These are phyloP conservation scores for Clonostachys rhizophaga DNA, from an alignment of 2,329 filamentous ascomycete species.

Conservation along the genomic window DNA sequence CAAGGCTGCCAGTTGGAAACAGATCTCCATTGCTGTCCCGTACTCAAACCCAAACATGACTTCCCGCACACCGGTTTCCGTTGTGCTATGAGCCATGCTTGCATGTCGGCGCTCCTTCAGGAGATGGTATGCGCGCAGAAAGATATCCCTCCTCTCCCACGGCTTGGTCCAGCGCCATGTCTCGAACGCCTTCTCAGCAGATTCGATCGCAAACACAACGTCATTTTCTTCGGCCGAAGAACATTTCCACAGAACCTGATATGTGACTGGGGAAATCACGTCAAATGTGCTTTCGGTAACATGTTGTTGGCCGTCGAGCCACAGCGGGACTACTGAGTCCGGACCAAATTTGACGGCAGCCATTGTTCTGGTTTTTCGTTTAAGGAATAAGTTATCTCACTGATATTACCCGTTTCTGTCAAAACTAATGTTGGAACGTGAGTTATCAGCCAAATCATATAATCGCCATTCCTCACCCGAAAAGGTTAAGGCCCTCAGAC, in stretches of 20 bases:
- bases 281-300: conserved; percentile 41
- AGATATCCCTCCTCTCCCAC: not conserved
- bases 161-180: not conserved
- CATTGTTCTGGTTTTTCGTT: too few species aligned
- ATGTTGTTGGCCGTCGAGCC: too few species aligned
- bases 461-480: too few species aligned
- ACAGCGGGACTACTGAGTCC: too few species aligned
- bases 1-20: not conserved
- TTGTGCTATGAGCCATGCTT: not conserved
- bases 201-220: not conserved
- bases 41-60: not conserved
- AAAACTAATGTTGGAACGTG: too few species aligned
- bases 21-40: not conserved
- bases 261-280: conserved; percentile 51
- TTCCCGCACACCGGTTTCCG: not conserved
- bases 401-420: too few species aligned
- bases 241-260: conserved; percentile 23
- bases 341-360: too few species aligned
- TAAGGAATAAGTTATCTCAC: too few species aligned
- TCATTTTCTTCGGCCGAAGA: conserved; percentile 44
- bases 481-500: too few species aligned
- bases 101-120: not conserved
- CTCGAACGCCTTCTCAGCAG: not conserved
- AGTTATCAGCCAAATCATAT: too few species aligned
- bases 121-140: not conserved